These are phyloP conservation scores for Pseudozyma hubeiensis DNA, from an alignment of 1,284 basidiomycete species.

Conservation along the genomic window DNA sequence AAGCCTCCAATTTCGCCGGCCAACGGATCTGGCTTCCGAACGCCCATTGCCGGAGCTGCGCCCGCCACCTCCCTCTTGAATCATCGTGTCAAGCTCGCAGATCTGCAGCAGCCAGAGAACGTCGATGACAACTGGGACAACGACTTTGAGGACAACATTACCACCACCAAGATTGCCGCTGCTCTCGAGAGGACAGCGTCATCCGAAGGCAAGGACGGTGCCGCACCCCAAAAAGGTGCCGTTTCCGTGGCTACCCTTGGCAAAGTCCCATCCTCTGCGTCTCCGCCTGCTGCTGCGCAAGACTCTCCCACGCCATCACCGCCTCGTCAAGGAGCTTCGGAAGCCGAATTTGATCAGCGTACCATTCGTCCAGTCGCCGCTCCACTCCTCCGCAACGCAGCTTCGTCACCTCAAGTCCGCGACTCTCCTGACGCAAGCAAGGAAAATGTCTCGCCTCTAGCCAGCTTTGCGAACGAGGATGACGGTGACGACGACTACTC, in stretches of 20 bases:
- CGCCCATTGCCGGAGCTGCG: constrained; percentile 50
- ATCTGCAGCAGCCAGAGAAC: constrained; percentile 72
- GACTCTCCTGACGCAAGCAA: constrained; percentile 5
- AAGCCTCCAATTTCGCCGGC: constrained; percentile 24
- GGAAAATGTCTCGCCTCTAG: constrained; percentile 8
- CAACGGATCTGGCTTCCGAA: constrained; percentile 23
- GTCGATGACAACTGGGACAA: constrained; percentile 96
- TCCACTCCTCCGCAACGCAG: constrained; percentile 30
- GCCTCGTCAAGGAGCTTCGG: constrained; percentile 13
- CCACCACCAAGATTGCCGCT: constrained; percentile 84
- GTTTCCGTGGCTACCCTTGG: neutral
- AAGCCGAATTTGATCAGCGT: constrained; percentile 70
- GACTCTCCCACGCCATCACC: constrained; percentile 12
- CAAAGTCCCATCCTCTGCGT: neutral
- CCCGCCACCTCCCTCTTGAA: constrained; percentile 53
- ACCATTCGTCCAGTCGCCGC: constrained; percentile 45
- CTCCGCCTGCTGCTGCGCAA: neutral
- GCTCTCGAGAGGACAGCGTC: constrained; percentile 70
- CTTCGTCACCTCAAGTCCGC: constrained; percentile 37
- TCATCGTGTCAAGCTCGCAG: constrained; percentile 61
- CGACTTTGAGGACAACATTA: constrained; percentile 94
- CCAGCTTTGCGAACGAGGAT: constrained; percentile 27
- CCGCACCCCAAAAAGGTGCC: neutral
- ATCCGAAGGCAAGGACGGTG: constrained; percentile 10
- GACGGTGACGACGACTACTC: constrained; percentile 72